phyloP scores from a whole-genome alignment of 164 flowering plant species.

The Macadamia integrifolia region DNA sequence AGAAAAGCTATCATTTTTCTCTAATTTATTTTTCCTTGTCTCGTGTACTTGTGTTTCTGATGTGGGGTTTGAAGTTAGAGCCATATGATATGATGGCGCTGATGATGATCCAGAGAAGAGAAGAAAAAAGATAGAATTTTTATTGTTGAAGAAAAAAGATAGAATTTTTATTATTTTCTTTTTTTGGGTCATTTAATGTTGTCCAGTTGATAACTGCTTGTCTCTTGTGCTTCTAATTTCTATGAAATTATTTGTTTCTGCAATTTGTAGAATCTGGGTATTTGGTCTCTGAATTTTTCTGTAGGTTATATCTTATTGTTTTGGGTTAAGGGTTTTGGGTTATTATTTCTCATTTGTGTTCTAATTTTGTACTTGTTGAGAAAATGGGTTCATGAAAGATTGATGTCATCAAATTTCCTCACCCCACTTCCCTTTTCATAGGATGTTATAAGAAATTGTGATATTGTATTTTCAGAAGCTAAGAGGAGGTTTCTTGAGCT shows the following conservation, averaged over 20 bases:
- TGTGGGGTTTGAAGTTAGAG: conserved; percentile 7
- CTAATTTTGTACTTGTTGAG: conserved; percentile 3
- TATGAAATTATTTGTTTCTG: not conserved
- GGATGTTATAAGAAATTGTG: too few relatives aligned
- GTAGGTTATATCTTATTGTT: not conserved
- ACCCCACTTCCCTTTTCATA: not conserved
- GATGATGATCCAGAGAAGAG: not conserved
- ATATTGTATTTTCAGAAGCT: not conserved
- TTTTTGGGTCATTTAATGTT: not conserved
- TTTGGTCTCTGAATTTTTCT: conserved; percentile 12
- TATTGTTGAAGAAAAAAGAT: not conserved
- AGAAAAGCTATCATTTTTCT: not conserved
- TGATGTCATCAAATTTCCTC: not conserved
- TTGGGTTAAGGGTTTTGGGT: not conserved
- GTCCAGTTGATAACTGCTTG: not conserved
- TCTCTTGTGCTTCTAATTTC: conserved; percentile 2
- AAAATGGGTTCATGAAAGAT: not conserved
- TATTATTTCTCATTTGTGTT: not conserved
- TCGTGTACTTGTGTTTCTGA: not conserved
- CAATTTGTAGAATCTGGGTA: not conserved
- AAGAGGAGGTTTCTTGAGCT: not conserved
- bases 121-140: not conserved
- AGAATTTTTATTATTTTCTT: not conserved
- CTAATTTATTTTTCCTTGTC: not conserved
- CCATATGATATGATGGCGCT: conserved; percentile 3